phyloP scores from a whole-genome alignment of 768 basidiomycete genomes.

The Macrolepiota fuliginosa region DNA sequence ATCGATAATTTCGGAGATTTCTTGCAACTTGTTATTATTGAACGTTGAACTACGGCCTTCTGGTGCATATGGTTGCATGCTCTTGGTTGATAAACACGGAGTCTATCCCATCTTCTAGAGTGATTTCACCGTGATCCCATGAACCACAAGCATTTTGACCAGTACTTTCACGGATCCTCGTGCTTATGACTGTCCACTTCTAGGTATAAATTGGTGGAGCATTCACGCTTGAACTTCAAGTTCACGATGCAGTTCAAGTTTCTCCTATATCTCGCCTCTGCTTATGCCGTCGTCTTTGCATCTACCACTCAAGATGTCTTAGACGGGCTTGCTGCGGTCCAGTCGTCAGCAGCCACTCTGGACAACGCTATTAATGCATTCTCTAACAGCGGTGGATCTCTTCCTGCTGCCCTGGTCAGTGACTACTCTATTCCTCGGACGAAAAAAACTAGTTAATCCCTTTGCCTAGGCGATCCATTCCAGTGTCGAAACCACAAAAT shows the following conservation, averaged over 20 bases:
- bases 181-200: no score
- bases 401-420: conserved; percentile 25
- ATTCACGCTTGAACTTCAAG: no score
- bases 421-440: not conserved
- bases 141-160: no score
- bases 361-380: conserved; percentile 29
- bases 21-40: no score
- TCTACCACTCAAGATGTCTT: conserved; percentile 26
- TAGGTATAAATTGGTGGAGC: no score
- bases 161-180: no score
- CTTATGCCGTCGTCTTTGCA: conserved; percentile 21
- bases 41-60: no score
- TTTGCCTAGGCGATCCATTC: conserved; percentile 23
- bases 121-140: no score
- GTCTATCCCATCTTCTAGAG: no score
- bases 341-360: conserved; percentile 24
- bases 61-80: no score
- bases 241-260: conserved; percentile 25
- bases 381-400: conserved; percentile 22
- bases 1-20: no score
- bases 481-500: conserved; percentile 18
- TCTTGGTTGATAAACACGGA: no score
- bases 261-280: conserved; percentile 26
- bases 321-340: conserved; percentile 26
- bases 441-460: not conserved